Evolutionary conservation across 176 grass and related monocot genomes (phyloP).

Genomic region (Phragmites australis): DNA sequence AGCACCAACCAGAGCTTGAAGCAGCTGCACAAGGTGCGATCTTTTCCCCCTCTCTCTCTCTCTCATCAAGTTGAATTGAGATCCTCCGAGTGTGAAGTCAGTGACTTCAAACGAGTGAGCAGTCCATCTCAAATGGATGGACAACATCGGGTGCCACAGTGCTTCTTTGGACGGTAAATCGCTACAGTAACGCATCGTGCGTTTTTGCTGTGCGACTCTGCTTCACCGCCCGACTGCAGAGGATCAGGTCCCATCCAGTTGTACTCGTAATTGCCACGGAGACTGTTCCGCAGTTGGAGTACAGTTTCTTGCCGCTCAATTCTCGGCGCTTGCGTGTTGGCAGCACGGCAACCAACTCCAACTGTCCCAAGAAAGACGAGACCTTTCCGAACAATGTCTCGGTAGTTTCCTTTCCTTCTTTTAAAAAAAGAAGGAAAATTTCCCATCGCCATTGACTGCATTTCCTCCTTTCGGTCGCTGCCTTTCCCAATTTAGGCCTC

Average conservation of each 20-base stretch:
- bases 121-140: too few species aligned
- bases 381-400: not conserved
- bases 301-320: conserved; percentile 35
- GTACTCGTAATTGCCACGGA: not conserved
- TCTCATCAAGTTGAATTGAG: too few species aligned
- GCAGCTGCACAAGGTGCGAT: conserved; percentile 26
- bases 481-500: conserved; percentile 34
- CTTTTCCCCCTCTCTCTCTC: not conserved
- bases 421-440: not conserved
- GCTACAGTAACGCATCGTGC: too few species aligned
- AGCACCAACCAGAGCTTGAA: conserved; percentile 18
- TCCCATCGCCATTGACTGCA: not conserved
- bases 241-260: not conserved
- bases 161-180: too few species aligned
- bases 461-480: not conserved
- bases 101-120: too few species aligned
- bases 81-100: too few species aligned
- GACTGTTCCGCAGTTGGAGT: too few species aligned
- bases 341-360: conserved; percentile 27
- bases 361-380: not conserved
- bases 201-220: too few species aligned
- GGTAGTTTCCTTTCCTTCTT: not conserved
- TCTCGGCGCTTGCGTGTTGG: not conserved
- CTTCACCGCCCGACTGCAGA: too few species aligned
- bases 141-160: too few species aligned